These are phyloP conservation scores for Thelonectria blattea DNA, from an alignment of 2,329 filamentous ascomycete species.

Conservation along the genomic window DNA sequence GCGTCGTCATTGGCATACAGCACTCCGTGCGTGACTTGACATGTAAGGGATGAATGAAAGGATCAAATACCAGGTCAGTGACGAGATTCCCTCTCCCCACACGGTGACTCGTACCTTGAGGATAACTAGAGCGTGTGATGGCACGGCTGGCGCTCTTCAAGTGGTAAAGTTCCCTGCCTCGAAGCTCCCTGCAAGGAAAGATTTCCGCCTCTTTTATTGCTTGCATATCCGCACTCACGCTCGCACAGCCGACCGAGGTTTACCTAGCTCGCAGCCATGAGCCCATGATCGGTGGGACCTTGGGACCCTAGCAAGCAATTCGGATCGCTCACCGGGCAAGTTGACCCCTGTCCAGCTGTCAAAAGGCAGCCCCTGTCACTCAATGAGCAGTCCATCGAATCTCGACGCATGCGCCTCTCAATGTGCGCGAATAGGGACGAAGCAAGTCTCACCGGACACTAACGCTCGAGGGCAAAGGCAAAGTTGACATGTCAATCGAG, in stretches of 20 bases:
- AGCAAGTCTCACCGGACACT: conserved; percentile 35
- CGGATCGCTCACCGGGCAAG: conserved; percentile 27
- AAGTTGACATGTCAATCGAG: conserved; percentile 13
- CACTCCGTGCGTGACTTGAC: background rate
- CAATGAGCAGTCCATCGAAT: background rate
- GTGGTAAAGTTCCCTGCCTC: background rate
- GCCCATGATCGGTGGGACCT: conserved; percentile 30
- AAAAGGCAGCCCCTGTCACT: conserved; percentile 26
- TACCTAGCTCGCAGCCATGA: background rate
- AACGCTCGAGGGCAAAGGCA: conserved; percentile 13
- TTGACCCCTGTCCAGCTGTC: conserved; percentile 29
- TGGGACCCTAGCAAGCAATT: conserved; percentile 25
- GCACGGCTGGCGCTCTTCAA: background rate
- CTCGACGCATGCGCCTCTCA: too few relatives aligned
- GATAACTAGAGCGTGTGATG: background rate
- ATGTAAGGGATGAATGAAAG: conserved; percentile 7
- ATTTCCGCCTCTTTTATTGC: background rate
- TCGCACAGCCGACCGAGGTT: background rate
- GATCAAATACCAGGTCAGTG: conserved; percentile 14
- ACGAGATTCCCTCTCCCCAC: background rate
- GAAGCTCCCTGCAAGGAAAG: background rate
- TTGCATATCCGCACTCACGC: background rate
- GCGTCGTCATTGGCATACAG: conserved; percentile 9
- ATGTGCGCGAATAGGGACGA: conserved; percentile 12
- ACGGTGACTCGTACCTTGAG: conserved; percentile 14